Evolutionary conservation across 192 early-diverging fungal species (phyloP), one percentile per base, ranked within the genome.

Genomic region (Coemansia sp.): DNA sequence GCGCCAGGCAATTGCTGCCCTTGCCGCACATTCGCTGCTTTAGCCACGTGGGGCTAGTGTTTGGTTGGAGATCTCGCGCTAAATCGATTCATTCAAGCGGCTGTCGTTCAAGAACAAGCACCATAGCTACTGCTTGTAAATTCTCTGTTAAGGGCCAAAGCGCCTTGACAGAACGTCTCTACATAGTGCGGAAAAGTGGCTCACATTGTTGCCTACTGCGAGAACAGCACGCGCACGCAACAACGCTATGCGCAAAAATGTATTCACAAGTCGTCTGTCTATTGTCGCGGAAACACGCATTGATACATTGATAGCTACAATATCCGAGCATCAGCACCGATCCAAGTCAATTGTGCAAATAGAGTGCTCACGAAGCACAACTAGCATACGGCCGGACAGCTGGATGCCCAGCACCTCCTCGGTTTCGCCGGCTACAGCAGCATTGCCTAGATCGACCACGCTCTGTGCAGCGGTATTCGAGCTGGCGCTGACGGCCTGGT

Each of bases 401-500:
- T 75, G 78, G 21, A 81, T 40, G 11, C 78, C 78, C 35, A 81
- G 53, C 5, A 81, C 9, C 45, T 81, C 77, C 0, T 45, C 56
- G 37, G 53, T 66, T 35, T 57, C 55, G 31, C 55, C 55, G 20
- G 55, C n/a, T 55, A 48, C 65, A 7, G 67, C 55, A 9, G 40
- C 66, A 24, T 13, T 26, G 37, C 74, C 74, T 5, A 82, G 42
- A 39, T 82, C 79, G 9, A 82, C 57, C 9, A 82, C 55, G 39
- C 73, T 82, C 33, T 82, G 79, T 2, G 39, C 75, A 9, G 79
- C 79, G 0, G 59, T 39, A 9, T 50, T n/a, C 2, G 61, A 68
- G 8, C 37, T 42, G 0, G 39, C 11, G 18, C 31, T 37, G 1
- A 26, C 9, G 21, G 18, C 56, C 57, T 74, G 79, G 40, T 71